A percentile compares a stretch with the other conserved stretches of the same genome.
Evolutionary conservation across 768 basidiomycete genomes (phyloP).

Genomic region (Cystoderma amianthinum): DNA sequence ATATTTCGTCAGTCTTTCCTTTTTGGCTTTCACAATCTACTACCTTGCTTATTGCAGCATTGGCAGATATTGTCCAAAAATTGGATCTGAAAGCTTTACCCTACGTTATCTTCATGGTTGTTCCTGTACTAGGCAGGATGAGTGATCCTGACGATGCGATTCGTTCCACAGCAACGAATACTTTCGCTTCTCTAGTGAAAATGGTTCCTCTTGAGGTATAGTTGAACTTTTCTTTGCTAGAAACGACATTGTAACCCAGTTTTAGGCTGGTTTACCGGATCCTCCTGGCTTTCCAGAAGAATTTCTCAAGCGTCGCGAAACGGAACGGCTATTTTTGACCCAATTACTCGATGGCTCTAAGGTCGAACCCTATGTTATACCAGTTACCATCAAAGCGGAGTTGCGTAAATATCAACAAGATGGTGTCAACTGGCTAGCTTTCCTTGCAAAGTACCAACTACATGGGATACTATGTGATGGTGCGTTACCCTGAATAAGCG

Average conservation of each 20-base stretch:
- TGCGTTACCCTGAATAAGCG: slow-evolving; percentile 22
- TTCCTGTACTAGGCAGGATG: slow-evolving; percentile 95
- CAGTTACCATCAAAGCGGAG: slow-evolving; percentile 86
- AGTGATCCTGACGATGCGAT: slow-evolving; percentile 91
- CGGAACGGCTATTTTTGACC: slow-evolving; percentile 85
- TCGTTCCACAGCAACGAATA: slow-evolving; percentile 91
- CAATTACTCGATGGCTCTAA: slow-evolving; percentile 95
- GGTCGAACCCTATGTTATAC: slow-evolving; percentile 84
- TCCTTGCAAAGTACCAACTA: slow-evolving; percentile 94
- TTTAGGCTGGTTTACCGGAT: slow-evolving; percentile 91
- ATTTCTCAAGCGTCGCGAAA: slow-evolving; percentile 76
- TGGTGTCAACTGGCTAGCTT: slow-evolving; percentile 98
- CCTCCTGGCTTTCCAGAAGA: slow-evolving; percentile 89
- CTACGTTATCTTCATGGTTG: slow-evolving; percentile 94
- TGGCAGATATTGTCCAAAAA: slow-evolving; percentile 79
- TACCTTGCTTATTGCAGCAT: slow-evolving; percentile 8
- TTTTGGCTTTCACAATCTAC: slow-evolving; percentile 1
- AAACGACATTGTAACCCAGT: neutral
- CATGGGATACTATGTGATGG: slow-evolving; percentile 98
- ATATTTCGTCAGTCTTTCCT: slow-evolving; percentile 72
- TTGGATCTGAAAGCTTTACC: slow-evolving; percentile 93
- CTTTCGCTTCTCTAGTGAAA: slow-evolving; percentile 94
- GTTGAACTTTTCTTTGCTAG: neutral
- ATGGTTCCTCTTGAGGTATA: slow-evolving; percentile 98
- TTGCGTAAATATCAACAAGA: slow-evolving; percentile 97